Conservation (phyloP, 164 flowering plant species). For the Tetrastigma voinierianum region DNA sequence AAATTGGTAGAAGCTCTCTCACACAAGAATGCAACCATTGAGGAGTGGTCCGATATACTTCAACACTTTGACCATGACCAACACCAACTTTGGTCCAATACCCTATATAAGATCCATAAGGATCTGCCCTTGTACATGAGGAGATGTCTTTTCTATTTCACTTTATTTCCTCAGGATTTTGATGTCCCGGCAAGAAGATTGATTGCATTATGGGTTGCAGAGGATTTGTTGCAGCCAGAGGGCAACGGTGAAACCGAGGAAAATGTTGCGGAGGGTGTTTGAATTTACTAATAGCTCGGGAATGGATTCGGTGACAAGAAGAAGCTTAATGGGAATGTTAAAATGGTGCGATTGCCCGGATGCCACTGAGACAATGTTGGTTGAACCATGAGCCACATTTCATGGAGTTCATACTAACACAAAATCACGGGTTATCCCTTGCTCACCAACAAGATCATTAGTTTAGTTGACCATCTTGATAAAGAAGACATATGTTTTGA, state of each 20-base stretch:
- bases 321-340: no score
- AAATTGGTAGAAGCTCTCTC: not conserved
- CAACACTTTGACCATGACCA: not conserved
- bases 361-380: conserved; percentile 12
- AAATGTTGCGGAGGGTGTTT: no score
- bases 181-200: conserved; percentile 9
- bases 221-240: conserved; percentile 17
- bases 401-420: conserved; percentile 2
- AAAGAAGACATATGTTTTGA: not conserved
- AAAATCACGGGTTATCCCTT: not conserved
- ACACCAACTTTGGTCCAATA: not conserved
- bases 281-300: no score
- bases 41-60: not conserved
- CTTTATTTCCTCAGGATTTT: not conserved
- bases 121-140: not conserved
- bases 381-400: not conserved
- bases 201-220: conserved; percentile 17
- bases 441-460: not conserved
- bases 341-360: no score
- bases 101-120: not conserved
- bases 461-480: not conserved
- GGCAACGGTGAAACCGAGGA: no score
- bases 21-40: not conserved
- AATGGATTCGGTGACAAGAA: no score
- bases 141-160: not conserved